These are phyloP conservation scores for Astrephomene gubernaculifera DNA, from an alignment of 139 green algal genomes.

Conservation along the genomic window DNA sequence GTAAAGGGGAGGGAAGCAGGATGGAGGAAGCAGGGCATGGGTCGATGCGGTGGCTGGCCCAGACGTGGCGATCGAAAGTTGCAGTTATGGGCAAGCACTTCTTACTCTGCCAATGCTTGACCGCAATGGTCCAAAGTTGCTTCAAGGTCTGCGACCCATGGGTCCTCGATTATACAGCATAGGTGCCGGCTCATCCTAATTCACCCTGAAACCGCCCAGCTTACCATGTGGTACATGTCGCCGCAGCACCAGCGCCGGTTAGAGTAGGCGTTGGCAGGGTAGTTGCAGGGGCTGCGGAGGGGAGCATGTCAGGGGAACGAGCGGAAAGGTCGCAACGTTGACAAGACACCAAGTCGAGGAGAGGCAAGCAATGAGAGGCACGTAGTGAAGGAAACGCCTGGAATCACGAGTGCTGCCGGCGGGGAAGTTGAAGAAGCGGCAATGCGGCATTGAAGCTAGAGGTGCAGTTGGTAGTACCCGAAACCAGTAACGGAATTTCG, in stretches of 20 bases:
- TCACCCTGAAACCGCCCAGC: not conserved
- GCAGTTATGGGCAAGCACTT: not conserved
- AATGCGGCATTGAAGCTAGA: not conserved
- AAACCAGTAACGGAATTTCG: too few relatives aligned
- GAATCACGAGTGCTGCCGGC: not conserved
- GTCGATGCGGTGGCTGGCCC: not conserved
- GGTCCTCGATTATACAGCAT: not conserved
- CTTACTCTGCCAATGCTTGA: not conserved
- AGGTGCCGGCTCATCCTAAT: not conserved
- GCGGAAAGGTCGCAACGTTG: too few relatives aligned
- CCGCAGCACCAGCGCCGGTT: constrained; percentile 59
- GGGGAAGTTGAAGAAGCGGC: not conserved
- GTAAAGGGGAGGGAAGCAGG: not conserved
- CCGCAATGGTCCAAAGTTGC: not conserved
- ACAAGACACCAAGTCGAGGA: not conserved
- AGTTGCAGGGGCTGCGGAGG: constrained; percentile 24
- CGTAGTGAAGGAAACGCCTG: too few relatives aligned
- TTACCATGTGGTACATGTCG: constrained; percentile 52
- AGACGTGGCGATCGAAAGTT: not conserved
- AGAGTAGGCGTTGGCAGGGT: constrained; percentile 45
- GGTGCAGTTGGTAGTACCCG: not conserved
- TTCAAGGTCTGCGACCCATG: not conserved
- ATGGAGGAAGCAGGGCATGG: not conserved
- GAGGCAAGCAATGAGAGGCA: not conserved
- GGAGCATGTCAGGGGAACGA: not conserved